These are phyloP conservation scores for Colletotrichum falcatum DNA, from an alignment of 2,329 filamentous ascomycete species.

Conservation along the genomic window DNA sequence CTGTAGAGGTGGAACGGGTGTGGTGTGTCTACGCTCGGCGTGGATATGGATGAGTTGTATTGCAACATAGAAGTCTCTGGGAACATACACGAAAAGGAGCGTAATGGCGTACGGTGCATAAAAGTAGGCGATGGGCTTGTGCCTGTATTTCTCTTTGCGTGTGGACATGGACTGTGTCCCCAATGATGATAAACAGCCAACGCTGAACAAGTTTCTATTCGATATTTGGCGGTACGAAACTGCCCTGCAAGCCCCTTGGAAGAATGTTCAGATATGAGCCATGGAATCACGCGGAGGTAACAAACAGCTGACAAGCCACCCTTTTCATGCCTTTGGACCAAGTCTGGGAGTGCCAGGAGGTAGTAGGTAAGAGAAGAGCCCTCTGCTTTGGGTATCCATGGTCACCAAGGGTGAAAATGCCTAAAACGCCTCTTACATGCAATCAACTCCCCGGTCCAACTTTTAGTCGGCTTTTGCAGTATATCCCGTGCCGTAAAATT, in stretches of 20 bases:
- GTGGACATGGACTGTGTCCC: constrained; percentile 5
- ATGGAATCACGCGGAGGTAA: neutral
- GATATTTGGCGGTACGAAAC: neutral
- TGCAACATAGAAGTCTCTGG: constrained; percentile 23
- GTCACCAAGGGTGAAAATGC: constrained; percentile 39
- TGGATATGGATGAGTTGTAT: neutral
- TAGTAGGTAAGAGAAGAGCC: constrained; percentile 19
- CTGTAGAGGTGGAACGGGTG: constrained; percentile 62
- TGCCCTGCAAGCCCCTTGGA: neutral
- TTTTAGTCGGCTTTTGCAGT: constrained; percentile 29
- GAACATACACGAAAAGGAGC: constrained; percentile 31
- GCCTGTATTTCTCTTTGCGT: constrained; percentile 24
- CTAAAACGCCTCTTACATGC: constrained; percentile 43
- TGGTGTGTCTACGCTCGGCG: neutral
- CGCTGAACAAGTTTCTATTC: neutral
- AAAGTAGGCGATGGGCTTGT: constrained; percentile 33
- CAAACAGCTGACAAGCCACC: neutral
- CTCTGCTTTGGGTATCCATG: constrained; percentile 41
- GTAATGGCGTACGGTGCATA: constrained; percentile 37
- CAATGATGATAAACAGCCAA: neutral
- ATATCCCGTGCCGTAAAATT: constrained; percentile 41
- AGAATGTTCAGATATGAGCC: neutral
- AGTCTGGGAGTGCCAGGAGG: neutral
- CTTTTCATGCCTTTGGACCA: neutral
- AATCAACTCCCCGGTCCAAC: constrained; percentile 37